Conservation (phyloP, 1,284 basidiomycete species). For the Athelia psychrophila region DNA sequence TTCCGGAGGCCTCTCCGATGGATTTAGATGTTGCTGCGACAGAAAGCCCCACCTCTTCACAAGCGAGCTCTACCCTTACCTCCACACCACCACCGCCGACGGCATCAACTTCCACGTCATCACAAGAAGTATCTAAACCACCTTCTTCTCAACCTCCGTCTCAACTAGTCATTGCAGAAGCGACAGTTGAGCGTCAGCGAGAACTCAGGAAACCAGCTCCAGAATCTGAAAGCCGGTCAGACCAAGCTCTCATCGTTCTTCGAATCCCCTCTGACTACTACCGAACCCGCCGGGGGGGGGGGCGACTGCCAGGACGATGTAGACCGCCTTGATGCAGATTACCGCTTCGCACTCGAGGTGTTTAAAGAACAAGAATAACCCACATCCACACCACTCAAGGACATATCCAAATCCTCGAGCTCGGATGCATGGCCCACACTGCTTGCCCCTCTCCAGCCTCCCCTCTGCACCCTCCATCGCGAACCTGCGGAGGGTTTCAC, state of each 20-base stretch:
- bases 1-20: not conserved
- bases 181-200: slow-evolving; percentile 9
- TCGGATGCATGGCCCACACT: slow-evolving; percentile 56
- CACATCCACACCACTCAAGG: slow-evolving; percentile 2
- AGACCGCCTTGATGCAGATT: slow-evolving; percentile 40
- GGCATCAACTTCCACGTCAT: not conserved
- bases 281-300: not conserved
- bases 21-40: too few relatives aligned
- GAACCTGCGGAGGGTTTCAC: slow-evolving; percentile 80
- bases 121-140: not conserved
- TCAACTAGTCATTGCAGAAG: not conserved
- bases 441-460: slow-evolving; percentile 73
- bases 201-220: slow-evolving; percentile 24
- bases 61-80: not conserved
- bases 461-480: slow-evolving; percentile 74
- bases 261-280: slow-evolving; percentile 29
- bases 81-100: not conserved
- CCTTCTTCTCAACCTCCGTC: too few relatives aligned
- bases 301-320: slow-evolving; percentile 18
- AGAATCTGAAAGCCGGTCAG: slow-evolving; percentile 27
- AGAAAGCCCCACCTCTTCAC: not conserved
- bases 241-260: slow-evolving; percentile 65
- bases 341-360: slow-evolving; percentile 47
- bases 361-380: slow-evolving; percentile 33
- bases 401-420: slow-evolving; percentile 40